Base-by-base conservation (phyloP, 257 asterid species). In the Hygrophila difformis region DNA sequence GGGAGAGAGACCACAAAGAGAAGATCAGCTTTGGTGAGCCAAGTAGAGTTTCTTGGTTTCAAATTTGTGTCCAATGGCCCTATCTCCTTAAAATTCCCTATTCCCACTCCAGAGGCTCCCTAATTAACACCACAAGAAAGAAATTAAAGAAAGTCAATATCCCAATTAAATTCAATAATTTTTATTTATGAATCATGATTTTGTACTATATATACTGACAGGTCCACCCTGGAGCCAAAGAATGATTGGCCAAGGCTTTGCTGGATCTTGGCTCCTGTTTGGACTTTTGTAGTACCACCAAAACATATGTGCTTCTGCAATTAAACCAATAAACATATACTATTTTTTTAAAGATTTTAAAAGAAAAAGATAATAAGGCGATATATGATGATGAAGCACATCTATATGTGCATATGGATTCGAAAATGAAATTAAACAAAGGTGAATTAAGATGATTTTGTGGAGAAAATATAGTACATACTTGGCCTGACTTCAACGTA, bases 141-240 rank as follows among this genome's bases (percentile, higher is more conserved):
- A n/a, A n/a, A n/a, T n/a, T n/a, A 5, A 1, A 2, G 13, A 21
- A 12, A 56, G 7, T 1, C 24, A 14, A 10, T 24, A 8, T 10
- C 24, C 1, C 0, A 12, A 6, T 6, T 23, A 12, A 9, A 33
- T 33, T 33, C 37, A 33, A 2, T 33, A n/a, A 9, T 33, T 12
- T 1, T 6, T 2, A n/a, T 2, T 5, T 23, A 8, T 1, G 18
- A 15, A 1, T 3, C 6, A 26, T 14, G 16, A 37, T 13, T 2
- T 9, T 14, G 1, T n/a, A 12, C 17, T 18, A 29, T 17, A 48
- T 33, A 0, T 2, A 59, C 93, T 66, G 40, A 91, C 98, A 47
- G 98, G 98, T 68, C 98, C 98, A 59, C 98, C 98, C 81, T 91
- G 96, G 31, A 86, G 72, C 96, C 98, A 91, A 18, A 91, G 92